Conservation (phyloP, 208 protist genomes). For the Strigomonas culicis region DNA sequence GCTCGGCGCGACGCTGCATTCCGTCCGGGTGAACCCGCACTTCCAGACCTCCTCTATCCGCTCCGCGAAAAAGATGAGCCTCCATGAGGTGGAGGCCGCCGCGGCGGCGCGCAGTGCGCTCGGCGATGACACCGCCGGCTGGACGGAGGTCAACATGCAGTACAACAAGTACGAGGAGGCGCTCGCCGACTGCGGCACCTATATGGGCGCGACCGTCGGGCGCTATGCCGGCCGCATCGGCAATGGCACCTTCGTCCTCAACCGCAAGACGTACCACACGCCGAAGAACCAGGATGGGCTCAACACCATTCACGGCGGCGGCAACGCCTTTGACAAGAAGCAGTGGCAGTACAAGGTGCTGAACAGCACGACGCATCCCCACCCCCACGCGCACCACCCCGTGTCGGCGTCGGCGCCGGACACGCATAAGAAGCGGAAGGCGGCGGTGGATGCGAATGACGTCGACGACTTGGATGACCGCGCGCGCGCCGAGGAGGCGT, state of each 20-base stretch:
- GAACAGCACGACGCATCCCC: too few species aligned
- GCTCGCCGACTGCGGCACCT: constrained; percentile 26
- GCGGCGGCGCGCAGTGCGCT: too few species aligned
- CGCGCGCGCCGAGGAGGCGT: constrained; percentile 1
- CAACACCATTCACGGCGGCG: constrained; percentile 54
- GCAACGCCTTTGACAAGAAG: constrained; percentile 58
- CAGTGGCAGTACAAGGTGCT: constrained; percentile 35
- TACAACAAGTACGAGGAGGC: constrained; percentile 51
- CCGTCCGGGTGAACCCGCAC: constrained; percentile 33
- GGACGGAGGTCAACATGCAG: constrained; percentile 58
- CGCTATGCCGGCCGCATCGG: constrained; percentile 59
- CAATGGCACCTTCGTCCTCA: constrained; percentile 39
- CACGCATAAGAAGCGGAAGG: too few species aligned
- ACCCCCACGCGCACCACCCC: too few species aligned
- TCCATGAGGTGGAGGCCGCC: too few species aligned
- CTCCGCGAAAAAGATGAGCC: too few species aligned
- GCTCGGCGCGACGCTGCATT: constrained; percentile 46
- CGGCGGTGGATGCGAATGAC: too few species aligned
- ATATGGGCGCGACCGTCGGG: constrained; percentile 60
- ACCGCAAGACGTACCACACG: constrained; percentile 33
- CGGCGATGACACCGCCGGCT: constrained; percentile 9
- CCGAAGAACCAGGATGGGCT: constrained; percentile 18
- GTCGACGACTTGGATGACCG: too few species aligned
- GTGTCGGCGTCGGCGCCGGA: too few species aligned
- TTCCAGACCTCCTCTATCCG: background rate